Percentiles rank a stretch among this genome's conserved stretches.
phyloP scores from a whole-genome alignment of 2,329 filamentous ascomycete species.

The Fusarium mundagurra region DNA sequence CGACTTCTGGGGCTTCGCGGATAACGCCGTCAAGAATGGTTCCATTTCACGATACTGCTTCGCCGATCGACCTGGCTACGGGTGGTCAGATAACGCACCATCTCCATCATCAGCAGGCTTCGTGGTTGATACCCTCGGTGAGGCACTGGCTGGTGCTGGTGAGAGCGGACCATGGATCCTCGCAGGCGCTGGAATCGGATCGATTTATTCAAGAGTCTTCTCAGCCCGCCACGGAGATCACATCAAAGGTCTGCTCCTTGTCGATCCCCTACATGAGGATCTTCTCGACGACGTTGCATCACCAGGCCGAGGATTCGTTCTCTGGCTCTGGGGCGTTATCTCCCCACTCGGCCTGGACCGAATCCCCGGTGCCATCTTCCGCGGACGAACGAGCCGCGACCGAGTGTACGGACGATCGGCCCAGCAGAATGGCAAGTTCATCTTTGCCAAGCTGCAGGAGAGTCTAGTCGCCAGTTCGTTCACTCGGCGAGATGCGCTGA shows the following conservation, averaged over 20 bases:
- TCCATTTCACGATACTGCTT: conserved; percentile 93
- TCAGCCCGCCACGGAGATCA: conserved; percentile 81
- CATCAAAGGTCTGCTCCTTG: conserved; percentile 81
- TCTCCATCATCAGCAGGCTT: conserved; percentile 94
- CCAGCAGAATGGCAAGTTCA: conserved; percentile 82
- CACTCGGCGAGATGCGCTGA: conserved; percentile 82
- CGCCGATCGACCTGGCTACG: conserved; percentile 90
- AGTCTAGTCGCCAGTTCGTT: conserved; percentile 87
- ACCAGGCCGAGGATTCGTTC: conserved; percentile 78
- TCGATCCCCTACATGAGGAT: conserved; percentile 91
- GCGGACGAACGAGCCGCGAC: conserved; percentile 81
- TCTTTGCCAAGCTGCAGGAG: conserved; percentile 94
- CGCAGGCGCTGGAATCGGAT: conserved; percentile 85
- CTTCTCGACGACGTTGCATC: conserved; percentile 74
- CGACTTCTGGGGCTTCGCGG: conserved; percentile 81
- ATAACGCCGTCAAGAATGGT: conserved; percentile 78
- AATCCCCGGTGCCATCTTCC: conserved; percentile 82
- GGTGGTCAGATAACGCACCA: conserved; percentile 88
- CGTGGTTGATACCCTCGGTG: conserved; percentile 87
- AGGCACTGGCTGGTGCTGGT: conserved; percentile 81
- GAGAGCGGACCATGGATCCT: conserved; percentile 92
- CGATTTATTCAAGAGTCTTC: conserved; percentile 91
- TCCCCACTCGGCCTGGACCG: conserved; percentile 88
- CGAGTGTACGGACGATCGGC: conserved; percentile 84
- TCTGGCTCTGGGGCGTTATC: conserved; percentile 87